A percentile compares a stretch with the other conserved stretches of the same genome.
Evolutionary conservation across 306 rosid species (phyloP).

Genomic region (Cicer cuneatum): DNA sequence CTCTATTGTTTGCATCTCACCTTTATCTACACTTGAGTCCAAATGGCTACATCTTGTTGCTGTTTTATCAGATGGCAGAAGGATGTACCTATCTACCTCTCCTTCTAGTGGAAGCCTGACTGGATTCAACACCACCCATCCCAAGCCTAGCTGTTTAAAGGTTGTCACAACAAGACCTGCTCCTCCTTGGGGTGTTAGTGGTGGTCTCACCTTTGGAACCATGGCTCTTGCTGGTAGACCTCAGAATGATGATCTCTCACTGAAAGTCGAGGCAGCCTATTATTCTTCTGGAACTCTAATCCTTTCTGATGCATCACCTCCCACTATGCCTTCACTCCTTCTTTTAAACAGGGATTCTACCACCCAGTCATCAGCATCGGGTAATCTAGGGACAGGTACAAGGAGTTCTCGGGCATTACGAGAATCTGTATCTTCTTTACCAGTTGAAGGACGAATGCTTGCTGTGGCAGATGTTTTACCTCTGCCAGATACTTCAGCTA

Average conservation of each 20-base stretch:
- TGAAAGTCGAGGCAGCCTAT: constrained; percentile 88
- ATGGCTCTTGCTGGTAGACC: constrained; percentile 83
- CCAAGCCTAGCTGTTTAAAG: constrained; percentile 83
- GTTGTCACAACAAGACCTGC: constrained; percentile 96
- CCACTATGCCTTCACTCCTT: constrained; percentile 85
- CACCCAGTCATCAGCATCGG: constrained; percentile 65
- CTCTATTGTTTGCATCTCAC: constrained; percentile 85
- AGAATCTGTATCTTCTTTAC: constrained; percentile 86
- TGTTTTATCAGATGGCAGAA: constrained; percentile 93
- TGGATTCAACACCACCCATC: constrained; percentile 72
- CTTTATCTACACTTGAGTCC: constrained; percentile 89
- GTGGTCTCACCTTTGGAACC: constrained; percentile 89
- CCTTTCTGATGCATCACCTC: constrained; percentile 94
- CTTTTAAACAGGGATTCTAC: constrained; percentile 82
- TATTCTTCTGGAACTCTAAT: constrained; percentile 93
- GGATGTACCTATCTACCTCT: constrained; percentile 94
- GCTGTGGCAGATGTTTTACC: constrained; percentile 94
- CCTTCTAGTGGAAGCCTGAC: constrained; percentile 81
- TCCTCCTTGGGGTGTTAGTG: constrained; percentile 90
- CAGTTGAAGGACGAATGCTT: constrained; percentile 97
- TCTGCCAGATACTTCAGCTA: constrained; percentile 71
- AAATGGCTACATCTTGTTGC: constrained; percentile 91
- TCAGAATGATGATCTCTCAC: constrained; percentile 86
- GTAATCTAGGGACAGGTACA: constrained; percentile 61
- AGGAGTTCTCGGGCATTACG: constrained; percentile 89